Base-by-base conservation (phyloP, 352 stramenopile species). In the Globisporangium mamillatum region DNA sequence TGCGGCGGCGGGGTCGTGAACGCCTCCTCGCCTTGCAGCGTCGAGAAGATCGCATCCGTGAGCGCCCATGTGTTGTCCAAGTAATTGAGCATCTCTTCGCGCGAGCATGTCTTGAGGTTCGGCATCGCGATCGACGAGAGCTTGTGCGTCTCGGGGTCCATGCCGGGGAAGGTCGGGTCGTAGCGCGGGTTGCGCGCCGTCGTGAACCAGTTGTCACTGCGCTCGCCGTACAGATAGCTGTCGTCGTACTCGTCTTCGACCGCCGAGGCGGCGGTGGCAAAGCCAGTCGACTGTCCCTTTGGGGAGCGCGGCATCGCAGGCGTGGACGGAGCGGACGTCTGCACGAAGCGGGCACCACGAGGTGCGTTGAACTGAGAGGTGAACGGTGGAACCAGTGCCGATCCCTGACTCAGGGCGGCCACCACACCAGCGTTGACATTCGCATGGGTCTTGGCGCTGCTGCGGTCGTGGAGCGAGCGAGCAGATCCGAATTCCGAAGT, bases 51-150 rank as follows among this genome's bases (percentile, higher is more conserved):
- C 20, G 88, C 95, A 78, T 98, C 94, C 48, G 91, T 98, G 64
- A 98, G 77, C 12, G 91, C 92, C 94, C 94, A 99, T 54, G 92
- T 91, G 73, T 99, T 99, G 78, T 98, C 92, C 53, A 98, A 91
- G 79, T 99, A 99, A 63, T 97, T 88, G 73, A 97, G 88, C 64
- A 97, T 87, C 52, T 95, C 68, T 27, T 90, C 68, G 25, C 92
- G 90, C 46, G 93, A 92, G 67, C 96, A 96, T 29, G 71, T 75
- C 48, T 71, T 65, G 24, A 98, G 82, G 65, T 97, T 92, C 6
- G 91, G 89, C 78, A 98, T 92, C n/a, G 76, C 78, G 27, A 92
- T 59, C 36, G 87, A 88, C 32, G 76, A 76, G 25, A 94, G 73
- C 3, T 69, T 77, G 7, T 77, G 75, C 12, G 77, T 84, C 24